phyloP scores from a whole-genome alignment of 345 rosid genomes.

The Salix dunnii region DNA sequence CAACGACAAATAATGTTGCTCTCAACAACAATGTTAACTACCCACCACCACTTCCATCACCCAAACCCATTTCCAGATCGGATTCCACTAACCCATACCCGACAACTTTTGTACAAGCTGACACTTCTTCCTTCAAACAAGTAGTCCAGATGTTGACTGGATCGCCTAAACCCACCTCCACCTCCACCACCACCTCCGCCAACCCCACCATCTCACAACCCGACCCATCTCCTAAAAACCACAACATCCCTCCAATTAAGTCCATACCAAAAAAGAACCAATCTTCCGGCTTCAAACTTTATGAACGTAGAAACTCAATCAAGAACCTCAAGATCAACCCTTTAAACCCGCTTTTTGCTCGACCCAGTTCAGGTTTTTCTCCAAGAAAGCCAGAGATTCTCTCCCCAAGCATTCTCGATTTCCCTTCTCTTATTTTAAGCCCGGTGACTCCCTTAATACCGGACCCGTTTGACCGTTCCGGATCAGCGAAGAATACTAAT shows the following conservation, averaged over 20 bases:
- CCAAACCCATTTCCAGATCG: constrained; percentile 69
- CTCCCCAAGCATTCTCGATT: constrained; percentile 88
- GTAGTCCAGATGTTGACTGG: constrained; percentile 99
- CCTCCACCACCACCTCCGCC: constrained; percentile 2
- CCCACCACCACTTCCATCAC: constrained; percentile 26
- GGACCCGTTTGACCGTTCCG: constrained; percentile 88
- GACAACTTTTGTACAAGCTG: constrained; percentile 96
- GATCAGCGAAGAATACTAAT: constrained; percentile 22
- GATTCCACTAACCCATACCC: constrained; percentile 83
- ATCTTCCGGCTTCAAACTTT: constrained; percentile 78
- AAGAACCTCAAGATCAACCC: constrained; percentile 89
- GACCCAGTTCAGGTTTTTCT: constrained; percentile 52
- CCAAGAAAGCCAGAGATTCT: constrained; percentile 78
- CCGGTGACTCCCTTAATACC: constrained; percentile 91
- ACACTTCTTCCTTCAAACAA: constrained; percentile 86
- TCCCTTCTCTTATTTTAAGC: constrained; percentile 75
- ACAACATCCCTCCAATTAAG: constrained; percentile 89
- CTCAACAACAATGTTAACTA: constrained; percentile 23
- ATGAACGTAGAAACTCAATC: constrained; percentile 85
- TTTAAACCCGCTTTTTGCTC: constrained; percentile 46
- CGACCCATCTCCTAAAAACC: constrained; percentile 47
- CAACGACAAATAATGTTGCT: constrained; percentile 28
- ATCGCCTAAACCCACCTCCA: constrained; percentile 38
- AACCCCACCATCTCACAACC: constrained; percentile 10
- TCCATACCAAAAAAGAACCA: constrained; percentile 67